Base-by-base conservation (phyloP, 2,329 filamentous ascomycete genomes). In the Cladosporium sp. region DNA sequence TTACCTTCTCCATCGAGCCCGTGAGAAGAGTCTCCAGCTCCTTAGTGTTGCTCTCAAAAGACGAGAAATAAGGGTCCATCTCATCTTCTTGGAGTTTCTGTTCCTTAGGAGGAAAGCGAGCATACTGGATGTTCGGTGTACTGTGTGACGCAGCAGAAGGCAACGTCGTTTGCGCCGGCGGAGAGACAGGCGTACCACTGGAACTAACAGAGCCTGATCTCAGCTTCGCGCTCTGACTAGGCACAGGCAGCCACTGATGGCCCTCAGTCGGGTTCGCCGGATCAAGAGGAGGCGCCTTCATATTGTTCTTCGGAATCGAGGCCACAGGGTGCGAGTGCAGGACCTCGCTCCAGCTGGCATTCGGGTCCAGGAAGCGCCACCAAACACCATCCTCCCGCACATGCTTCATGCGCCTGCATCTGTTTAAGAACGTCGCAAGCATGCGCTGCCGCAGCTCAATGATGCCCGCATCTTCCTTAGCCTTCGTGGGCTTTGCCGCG, bases 341-440 rank as follows among this genome's bases (percentile, higher is more conserved):
- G n/a, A 98, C 91, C 71, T 98, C 93, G 66, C 82, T 66, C 93
- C 93, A 98, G 81, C 93, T 97, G 19, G 92, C 91, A 68, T 98
- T 97, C 9, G 95, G 93, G 68, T 98, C 93, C 33, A 98, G 78
- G 66, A 98, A 98, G 60, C 90, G 86, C 91, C 92, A 96, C 84
- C 91, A 95, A 22, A 98, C 91, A 2, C 92, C 92, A 66, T 98
- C 93, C 55, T 90, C 87, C 49, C 89, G 81, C 28, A 98, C 85
- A 54, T 92, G 85, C 63, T 92, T 87, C 92, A 97, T 97, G 57
- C 84, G 83, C 58, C 91, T 82, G 71, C 93, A 98, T 45, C 93
- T 81, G 65, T 98, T 98, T 46, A 98, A 70, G 63, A 98, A 98
- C 0, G 97, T 93, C 4, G 87, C 87, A 50, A 98, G 71, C 93